Evolutionary conservation across 495 filamentous ascomycete genomes (phyloP), one percentile per base, ranked within the genome.

Genomic region (Penicillium bialowiezense): DNA sequence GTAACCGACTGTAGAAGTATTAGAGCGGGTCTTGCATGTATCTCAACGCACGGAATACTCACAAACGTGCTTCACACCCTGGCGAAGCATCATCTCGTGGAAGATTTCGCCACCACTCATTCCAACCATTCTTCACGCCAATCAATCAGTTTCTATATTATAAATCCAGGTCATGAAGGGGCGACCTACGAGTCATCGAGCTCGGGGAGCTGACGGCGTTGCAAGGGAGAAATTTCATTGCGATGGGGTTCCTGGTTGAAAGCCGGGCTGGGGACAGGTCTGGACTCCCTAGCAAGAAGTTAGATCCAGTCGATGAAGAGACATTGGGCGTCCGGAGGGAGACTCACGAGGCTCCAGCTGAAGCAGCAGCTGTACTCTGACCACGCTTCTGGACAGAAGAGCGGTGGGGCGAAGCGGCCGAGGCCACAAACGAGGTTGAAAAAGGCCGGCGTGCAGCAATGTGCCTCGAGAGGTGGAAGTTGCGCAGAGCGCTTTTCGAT

Each of bases 61-160:
- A 90, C 88, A 95, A 60, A 97, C 76, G 69, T 95, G 88, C 74
- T 96, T 91, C 23, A 98, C 95, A 52, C 75, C 82, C 52, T 91
- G 90, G 61, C 93, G 76, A 33, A 91, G 79, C 90, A 98, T 96
- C 93, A 98, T 97, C 71, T 98, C 91, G 61, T 98, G 91, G 76
- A 98, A 96, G 52, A 98, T 97, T 65, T 96, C 85, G 62, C 93
- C 93, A 67, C 95, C 95, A 41, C 80, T 95, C 76, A 90, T 88
- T 26, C 95, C 95, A 64, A 97, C 88, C 73, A 98, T 96, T 44
- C 89, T 64, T 31, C 88, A 52, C 57, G 36, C 36, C 50, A 39
- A 14, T 50, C 38, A 54, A 50, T 51, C 18, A 52, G 46, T 42
- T 37, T 60, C 26, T 31, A 44, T 41, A 36, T 37, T 15, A n/a